Evolutionary conservation across 176 grass and related monocot species (phyloP).

Genomic region (Panicum miliaceum): DNA sequence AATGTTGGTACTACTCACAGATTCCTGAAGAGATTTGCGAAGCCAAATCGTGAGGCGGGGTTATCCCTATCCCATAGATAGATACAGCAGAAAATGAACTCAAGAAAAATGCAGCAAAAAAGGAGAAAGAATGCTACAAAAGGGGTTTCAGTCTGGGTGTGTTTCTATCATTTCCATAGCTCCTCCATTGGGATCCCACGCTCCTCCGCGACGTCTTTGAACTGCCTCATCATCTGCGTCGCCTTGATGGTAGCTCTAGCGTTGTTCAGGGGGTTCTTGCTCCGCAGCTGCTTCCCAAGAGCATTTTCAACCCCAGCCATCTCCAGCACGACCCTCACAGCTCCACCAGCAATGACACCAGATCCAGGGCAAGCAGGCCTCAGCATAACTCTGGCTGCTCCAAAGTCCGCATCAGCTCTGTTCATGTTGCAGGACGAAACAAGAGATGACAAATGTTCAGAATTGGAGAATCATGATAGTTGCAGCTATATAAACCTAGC

Average conservation of each 20-base stretch:
- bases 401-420: conserved; percentile 76
- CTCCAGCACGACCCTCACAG: conserved; percentile 82
- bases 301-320: conserved; percentile 91
- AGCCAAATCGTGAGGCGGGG: conserved; percentile 18
- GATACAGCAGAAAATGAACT: conserved; percentile 32
- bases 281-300: conserved; percentile 85
- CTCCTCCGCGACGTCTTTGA: conserved; percentile 64
- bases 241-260: conserved; percentile 83
- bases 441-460: conserved; percentile 28
- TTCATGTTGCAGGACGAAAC: conserved; percentile 14
- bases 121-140: background rate
- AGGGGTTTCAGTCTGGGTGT: background rate
- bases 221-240: conserved; percentile 70
- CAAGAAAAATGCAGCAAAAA: conserved; percentile 21
- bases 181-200: conserved; percentile 85
- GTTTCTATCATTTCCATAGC: conserved; percentile 76
- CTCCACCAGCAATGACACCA: conserved; percentile 76
- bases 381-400: conserved; percentile 90
- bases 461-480: background rate
- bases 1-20: background rate
- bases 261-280: conserved; percentile 83
- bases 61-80: conserved; percentile 32
- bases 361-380: conserved; percentile 87
- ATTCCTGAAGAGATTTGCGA: background rate
- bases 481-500: background rate